These are phyloP conservation scores for Phaffomyces opuntiae DNA, from an alignment of 805 yeast species.

Conservation along the genomic window DNA sequence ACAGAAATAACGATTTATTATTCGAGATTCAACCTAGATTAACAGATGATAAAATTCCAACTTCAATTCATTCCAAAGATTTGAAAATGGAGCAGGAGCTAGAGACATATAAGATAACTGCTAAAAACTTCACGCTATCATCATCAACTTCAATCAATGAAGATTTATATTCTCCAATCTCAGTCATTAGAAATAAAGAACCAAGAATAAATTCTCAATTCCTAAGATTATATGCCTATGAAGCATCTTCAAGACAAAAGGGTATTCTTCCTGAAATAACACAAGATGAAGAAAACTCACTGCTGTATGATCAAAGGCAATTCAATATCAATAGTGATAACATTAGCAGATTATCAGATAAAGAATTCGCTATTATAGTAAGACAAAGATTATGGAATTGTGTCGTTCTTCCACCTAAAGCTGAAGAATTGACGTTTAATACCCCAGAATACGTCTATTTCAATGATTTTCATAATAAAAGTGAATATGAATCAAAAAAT, in stretches of 20 bases:
- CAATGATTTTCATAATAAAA: background rate
- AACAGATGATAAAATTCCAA: slow-evolving; percentile 21
- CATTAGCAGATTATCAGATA: slow-evolving; percentile 14
- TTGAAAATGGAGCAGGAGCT: slow-evolving; percentile 14
- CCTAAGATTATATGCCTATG: slow-evolving; percentile 42
- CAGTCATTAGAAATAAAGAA: slow-evolving; percentile 30
- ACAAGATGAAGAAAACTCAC: slow-evolving; percentile 26
- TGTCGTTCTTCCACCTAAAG: slow-evolving; percentile 46
- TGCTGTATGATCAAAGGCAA: background rate
- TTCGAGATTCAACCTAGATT: slow-evolving; percentile 22
- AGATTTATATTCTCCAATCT: background rate
- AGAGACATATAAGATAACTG: slow-evolving; percentile 21
- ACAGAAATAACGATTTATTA: slow-evolving; percentile 15
- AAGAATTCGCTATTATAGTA: slow-evolving; percentile 34
- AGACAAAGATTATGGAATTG: slow-evolving; percentile 47
- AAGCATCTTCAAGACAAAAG: slow-evolving; percentile 33
- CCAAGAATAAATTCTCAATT: slow-evolving; percentile 44
- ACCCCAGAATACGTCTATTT: slow-evolving; percentile 22
- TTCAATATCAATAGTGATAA: slow-evolving; percentile 2
- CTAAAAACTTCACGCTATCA: slow-evolving; percentile 6
- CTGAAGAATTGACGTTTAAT: slow-evolving; percentile 30
- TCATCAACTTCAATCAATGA: slow-evolving; percentile 4
- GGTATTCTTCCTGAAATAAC: slow-evolving; percentile 28
- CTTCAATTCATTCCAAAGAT: background rate
- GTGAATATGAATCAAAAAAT: background rate